phyloP scores from a whole-genome alignment of 192 early-diverging fungal species.

The Spinellus fusiger region DNA sequence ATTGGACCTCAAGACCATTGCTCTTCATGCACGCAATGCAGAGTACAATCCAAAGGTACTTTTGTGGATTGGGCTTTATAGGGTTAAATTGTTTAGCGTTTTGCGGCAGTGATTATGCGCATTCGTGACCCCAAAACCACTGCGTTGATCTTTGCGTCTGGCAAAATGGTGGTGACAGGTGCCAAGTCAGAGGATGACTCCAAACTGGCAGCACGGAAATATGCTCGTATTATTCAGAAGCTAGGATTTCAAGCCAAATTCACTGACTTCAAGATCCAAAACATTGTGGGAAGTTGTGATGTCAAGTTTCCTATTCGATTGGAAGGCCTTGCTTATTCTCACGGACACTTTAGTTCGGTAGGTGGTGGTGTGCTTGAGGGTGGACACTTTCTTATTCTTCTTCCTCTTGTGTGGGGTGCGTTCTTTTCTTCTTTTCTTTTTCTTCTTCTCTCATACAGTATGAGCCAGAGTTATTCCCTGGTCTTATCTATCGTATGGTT shows the following conservation, averaged over 20 bases:
- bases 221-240: slow-evolving; percentile 98
- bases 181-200: slow-evolving; percentile 98
- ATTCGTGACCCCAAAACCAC: slow-evolving; percentile 99
- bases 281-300: slow-evolving; percentile 98
- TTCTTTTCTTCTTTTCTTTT: background rate
- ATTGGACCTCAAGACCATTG: slow-evolving; percentile 97
- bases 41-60: slow-evolving; percentile 99
- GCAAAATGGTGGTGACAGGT: slow-evolving; percentile 99
- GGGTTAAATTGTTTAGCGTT: slow-evolving; percentile 62
- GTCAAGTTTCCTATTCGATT: slow-evolving; percentile 99
- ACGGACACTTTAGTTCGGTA: slow-evolving; percentile 87
- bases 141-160: slow-evolving; percentile 97
- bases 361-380: slow-evolving; percentile 19
- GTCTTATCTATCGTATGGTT: slow-evolving; percentile 98
- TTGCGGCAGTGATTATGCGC: slow-evolving; percentile 99
- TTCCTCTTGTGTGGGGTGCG: too few relatives aligned
- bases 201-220: slow-evolving; percentile 95
- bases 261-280: slow-evolving; percentile 99
- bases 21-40: slow-evolving; percentile 98
- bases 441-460: slow-evolving; percentile 49
- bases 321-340: slow-evolving; percentile 92
- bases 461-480: slow-evolving; percentile 98
- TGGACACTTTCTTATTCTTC: background rate
- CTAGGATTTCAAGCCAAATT: slow-evolving; percentile 97
- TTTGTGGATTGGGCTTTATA: slow-evolving; percentile 10